phyloP scores from a whole-genome alignment of 768 basidiomycete genomes.

The Lyophyllum semitale region DNA sequence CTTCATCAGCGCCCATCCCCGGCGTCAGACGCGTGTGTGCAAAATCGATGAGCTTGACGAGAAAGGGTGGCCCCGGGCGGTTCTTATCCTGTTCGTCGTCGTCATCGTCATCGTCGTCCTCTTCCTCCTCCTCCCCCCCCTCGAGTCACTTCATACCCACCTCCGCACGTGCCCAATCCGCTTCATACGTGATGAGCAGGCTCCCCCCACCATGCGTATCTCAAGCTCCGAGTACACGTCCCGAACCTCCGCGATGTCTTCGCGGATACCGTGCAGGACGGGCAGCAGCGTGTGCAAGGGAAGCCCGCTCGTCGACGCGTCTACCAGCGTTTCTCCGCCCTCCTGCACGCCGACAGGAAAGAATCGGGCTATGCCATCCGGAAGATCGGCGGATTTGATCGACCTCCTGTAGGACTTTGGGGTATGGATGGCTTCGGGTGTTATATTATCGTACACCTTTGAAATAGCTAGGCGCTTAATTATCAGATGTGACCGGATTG shows the following conservation, averaged over 20 bases:
- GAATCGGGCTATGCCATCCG: constrained; percentile 75
- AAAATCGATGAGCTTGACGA: constrained; percentile 90
- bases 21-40: constrained; percentile 77
- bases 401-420: constrained; percentile 81
- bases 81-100: not conserved
- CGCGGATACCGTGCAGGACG: constrained; percentile 56
- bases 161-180: constrained; percentile 36
- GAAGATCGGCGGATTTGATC: constrained; percentile 67
- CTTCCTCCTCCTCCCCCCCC: constrained; percentile 26
- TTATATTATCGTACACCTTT: constrained; percentile 73
- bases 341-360: constrained; percentile 60
- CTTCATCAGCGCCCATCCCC: constrained; percentile 77
- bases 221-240: constrained; percentile 54
- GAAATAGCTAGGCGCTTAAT: not conserved
- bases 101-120: constrained; percentile 14
- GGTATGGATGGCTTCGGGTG: constrained; percentile 57
- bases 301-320: constrained; percentile 46
- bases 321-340: not conserved
- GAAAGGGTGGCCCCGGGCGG: constrained; percentile 44
- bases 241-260: constrained; percentile 53
- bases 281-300: constrained; percentile 53
- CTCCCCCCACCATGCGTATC: constrained; percentile 84
- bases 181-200: constrained; percentile 77
- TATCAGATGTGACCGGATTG: not conserved
- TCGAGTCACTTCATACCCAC: constrained; percentile 17